Evolutionary conservation across 176 grass and related monocot species (phyloP).

Genomic region (Carex scoparia): DNA sequence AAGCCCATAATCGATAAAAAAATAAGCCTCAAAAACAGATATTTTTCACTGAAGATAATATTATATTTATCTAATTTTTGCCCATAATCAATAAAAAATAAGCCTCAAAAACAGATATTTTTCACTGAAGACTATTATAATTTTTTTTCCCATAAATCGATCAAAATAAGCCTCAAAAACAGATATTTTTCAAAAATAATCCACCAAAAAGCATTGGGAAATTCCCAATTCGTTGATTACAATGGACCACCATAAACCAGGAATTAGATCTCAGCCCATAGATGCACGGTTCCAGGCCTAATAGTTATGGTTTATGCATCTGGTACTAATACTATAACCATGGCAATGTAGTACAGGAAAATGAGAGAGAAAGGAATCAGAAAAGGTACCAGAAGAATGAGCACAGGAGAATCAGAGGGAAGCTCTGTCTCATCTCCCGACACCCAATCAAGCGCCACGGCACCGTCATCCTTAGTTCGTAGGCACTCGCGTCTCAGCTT

Average conservation of each 20-base stretch:
- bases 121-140: too few species aligned
- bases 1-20: not conserved
- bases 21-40: not conserved
- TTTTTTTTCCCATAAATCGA: not conserved
- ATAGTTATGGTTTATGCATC: not conserved
- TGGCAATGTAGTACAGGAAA: not conserved
- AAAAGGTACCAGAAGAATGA: constrained; percentile 66
- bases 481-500: constrained; percentile 61
- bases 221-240: not conserved
- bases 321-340: not conserved
- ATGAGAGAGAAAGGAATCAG: not conserved
- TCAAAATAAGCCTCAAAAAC: not conserved
- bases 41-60: too few species aligned
- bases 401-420: constrained; percentile 54
- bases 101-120: too few species aligned
- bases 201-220: not conserved
- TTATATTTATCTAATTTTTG: too few species aligned
- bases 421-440: constrained; percentile 52
- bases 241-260: not conserved
- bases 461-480: constrained; percentile 60
- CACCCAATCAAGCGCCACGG: constrained; percentile 88
- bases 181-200: not conserved
- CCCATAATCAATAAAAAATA: too few species aligned
- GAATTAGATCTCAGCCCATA: not conserved
- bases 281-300: not conserved